Evolutionary conservation across 257 asterid genomes (phyloP).

Genomic region (Solanum ossicruentum): DNA sequence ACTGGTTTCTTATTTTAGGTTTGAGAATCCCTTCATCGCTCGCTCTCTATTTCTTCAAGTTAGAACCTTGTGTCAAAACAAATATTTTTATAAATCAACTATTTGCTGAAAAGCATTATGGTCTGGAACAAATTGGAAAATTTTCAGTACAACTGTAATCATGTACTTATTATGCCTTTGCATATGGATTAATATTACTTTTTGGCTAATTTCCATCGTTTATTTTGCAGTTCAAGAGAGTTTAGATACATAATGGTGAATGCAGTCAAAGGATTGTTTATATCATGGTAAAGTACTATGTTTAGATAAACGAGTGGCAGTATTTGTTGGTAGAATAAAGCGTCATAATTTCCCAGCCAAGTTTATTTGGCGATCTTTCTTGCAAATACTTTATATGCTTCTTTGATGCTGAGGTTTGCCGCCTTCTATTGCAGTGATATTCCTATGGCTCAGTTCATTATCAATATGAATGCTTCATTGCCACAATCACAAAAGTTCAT

Average conservation of each 20-base stretch:
- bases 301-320: not conserved
- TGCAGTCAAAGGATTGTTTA: conserved; percentile 50
- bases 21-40: not conserved
- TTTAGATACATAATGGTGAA: conserved; percentile 38
- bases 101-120: not conserved
- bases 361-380: not conserved
- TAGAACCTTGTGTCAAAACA: not conserved
- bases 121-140: not conserved
- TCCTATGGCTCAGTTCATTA: conserved; percentile 87
- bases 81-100: not conserved
- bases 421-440: conserved; percentile 44
- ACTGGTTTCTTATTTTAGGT: not conserved
- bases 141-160: not conserved
- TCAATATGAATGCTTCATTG: conserved; percentile 58
- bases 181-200: not conserved
- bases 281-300: conserved; percentile 47
- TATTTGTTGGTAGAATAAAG: not conserved
- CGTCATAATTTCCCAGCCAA: not conserved
- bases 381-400: not conserved
- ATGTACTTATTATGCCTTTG: not conserved
- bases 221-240: conserved; percentile 12
- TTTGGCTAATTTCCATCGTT: not conserved
- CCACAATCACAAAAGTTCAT: conserved; percentile 79
- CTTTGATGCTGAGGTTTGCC: not conserved
- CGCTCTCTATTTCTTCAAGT: not conserved